A percentile compares a stretch with the other conserved stretches of the same genome.
Evolutionary conservation across 441 rosid genomes (phyloP).

Genomic region (Kokia cookei): DNA sequence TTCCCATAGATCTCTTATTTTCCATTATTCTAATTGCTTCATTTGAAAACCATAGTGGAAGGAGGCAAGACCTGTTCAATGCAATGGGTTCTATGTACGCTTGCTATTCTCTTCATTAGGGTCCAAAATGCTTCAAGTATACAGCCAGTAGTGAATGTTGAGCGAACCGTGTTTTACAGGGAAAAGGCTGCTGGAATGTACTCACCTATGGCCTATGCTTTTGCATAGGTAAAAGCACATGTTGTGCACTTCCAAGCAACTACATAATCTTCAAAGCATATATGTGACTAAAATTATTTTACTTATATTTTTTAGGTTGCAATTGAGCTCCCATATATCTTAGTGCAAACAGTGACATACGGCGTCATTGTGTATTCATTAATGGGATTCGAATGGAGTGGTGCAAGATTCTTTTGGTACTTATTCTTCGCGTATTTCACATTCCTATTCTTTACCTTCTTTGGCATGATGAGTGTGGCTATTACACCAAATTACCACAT

Average conservation of each 20-base stretch:
- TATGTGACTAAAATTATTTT: too few species aligned
- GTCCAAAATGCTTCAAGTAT: conserved; percentile 51
- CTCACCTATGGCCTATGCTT: conserved; percentile 61
- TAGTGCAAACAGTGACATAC: conserved; percentile 48
- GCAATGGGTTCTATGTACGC: conserved; percentile 69
- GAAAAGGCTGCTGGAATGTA: conserved; percentile 83
- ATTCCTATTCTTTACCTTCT: conserved; percentile 65
- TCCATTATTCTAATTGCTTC: not conserved
- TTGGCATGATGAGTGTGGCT: conserved; percentile 68
- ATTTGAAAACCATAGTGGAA: conserved; percentile 17
- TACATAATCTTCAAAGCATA: too few species aligned
- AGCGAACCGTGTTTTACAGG: conserved; percentile 58
- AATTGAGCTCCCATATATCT: conserved; percentile 56
- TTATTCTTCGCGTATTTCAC: conserved; percentile 59
- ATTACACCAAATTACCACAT: conserved; percentile 64
- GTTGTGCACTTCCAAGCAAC: not conserved
- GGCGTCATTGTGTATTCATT: conserved; percentile 55
- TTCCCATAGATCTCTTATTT: not conserved
- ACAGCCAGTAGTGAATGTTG: conserved; percentile 56
- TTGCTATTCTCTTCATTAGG: conserved; percentile 55
- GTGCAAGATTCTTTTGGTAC: conserved; percentile 66
- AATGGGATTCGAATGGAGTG: conserved; percentile 63
- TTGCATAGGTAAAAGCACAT: conserved; percentile 38
- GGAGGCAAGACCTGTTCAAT: conserved; percentile 48
- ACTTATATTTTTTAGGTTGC: conserved; percentile 28